phyloP scores from a whole-genome alignment of 78 protist genomes.

The Pelomyxa schiedti region DNA sequence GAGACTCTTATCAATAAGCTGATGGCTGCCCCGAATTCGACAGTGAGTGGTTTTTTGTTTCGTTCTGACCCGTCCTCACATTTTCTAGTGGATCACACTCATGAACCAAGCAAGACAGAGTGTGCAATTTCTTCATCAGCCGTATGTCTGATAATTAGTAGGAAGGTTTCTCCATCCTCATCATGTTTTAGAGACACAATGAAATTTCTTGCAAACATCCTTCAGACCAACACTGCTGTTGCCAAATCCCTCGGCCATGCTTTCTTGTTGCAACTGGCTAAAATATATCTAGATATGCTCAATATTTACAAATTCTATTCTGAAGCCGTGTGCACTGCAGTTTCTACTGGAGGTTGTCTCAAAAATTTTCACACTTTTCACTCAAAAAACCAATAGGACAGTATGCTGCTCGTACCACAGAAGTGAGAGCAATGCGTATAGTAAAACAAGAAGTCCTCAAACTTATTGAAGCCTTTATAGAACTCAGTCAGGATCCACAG shows the following conservation, averaged over 20 bases:
- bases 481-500: slow-evolving; percentile 20
- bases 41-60: neutral
- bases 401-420: slow-evolving; percentile 28
- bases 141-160: neutral
- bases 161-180: too few relatives aligned
- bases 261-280: slow-evolving; percentile 65
- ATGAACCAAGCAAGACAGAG: neutral
- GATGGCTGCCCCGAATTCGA: slow-evolving; percentile 77
- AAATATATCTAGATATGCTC: slow-evolving; percentile 77
- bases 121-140: neutral
- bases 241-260: slow-evolving; percentile 62
- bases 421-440: slow-evolving; percentile 57
- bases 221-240: slow-evolving; percentile 63
- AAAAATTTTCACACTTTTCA: neutral
- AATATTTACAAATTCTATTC: slow-evolving; percentile 42
- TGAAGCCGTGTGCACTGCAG: neutral
- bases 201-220: slow-evolving; percentile 36
- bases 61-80: neutral
- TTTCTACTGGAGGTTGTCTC: neutral
- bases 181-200: neutral
- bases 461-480: slow-evolving; percentile 66
- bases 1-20: slow-evolving; percentile 46
- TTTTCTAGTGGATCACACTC: neutral
- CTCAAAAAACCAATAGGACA: slow-evolving; percentile 42
- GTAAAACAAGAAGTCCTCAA: slow-evolving; percentile 72